Base-by-base conservation (phyloP, 495 filamentous ascomycete species). In the Hyaloscypha finlandica region DNA sequence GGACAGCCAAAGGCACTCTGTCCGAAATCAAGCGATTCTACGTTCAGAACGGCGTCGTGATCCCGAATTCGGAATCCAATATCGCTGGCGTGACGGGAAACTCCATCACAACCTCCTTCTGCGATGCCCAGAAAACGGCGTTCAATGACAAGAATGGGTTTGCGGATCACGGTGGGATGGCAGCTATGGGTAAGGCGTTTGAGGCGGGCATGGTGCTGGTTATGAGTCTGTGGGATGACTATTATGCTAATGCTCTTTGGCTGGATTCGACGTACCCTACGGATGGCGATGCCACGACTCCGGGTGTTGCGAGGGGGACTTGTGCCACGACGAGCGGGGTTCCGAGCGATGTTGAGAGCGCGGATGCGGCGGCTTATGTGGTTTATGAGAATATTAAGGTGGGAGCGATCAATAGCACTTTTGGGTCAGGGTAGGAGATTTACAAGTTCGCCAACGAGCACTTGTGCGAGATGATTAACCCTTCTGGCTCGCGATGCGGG, bases 161-260 rank as follows among this genome's bases (percentile, higher is more conserved):
- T 75, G 71, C 70, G 37, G 66, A 74, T n/a, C 75, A 85, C 59
- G 89, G 89, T 66, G 88, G 86, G 22, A 68, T 91, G 68, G 70
- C 73, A 6, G 74, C 73, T 19, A 87, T 91, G 83, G 79, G 86
- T 39, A 77, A 79, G 25, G 81, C 79, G 6, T 71, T 90, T 37
- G 73, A 75, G 12, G 66, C 76, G 8, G 86, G 85, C 48, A 89
- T 90, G 88, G 89, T 90, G 45, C 79, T 91, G 22, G 86, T 88
- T 48, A 79, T 92, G 77, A 83, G 79, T 68, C 70, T 91, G 59
- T 91, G 89, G 89, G 88, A 91, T 74, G 89, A 91, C 73, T 85
- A 92, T 78, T 78, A 82, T 73, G 79, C 83, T 78, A 83, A 91
- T 79, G 92, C 93, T 91, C 83, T 89, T 68, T 94, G 92, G 92